Evolutionary conservation across 768 basidiomycete genomes (phyloP).

Genomic region (Trametes meyenii): DNA sequence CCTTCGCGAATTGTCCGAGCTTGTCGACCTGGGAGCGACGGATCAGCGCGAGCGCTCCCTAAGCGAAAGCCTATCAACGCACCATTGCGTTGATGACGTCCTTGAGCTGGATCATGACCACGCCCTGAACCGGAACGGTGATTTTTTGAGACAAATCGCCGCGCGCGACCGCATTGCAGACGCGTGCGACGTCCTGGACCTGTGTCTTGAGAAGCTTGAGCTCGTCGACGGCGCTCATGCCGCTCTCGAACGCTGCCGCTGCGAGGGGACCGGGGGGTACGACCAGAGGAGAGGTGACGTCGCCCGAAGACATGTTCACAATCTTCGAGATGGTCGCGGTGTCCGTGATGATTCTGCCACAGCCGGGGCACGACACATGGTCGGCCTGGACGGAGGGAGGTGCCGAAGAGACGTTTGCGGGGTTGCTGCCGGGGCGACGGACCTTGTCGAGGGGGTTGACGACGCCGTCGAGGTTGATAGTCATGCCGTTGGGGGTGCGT

Average conservation of each 20-base stretch:
- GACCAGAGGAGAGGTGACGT: slow-evolving; percentile 42
- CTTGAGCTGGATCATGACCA: slow-evolving; percentile 40
- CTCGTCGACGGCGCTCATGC: slow-evolving; percentile 75
- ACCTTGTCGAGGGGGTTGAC: slow-evolving; percentile 32
- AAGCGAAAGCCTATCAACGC: slow-evolving; percentile 28
- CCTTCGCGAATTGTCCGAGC: slow-evolving; percentile 86
- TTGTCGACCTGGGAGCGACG: slow-evolving; percentile 51
- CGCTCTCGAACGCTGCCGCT: slow-evolving; percentile 57
- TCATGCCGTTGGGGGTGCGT: slow-evolving; percentile 43
- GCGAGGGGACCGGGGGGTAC: slow-evolving; percentile 59
- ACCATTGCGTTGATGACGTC: slow-evolving; percentile 40
- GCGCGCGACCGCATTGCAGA: slow-evolving; percentile 47
- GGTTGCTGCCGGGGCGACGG: slow-evolving; percentile 19
- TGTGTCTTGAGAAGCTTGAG: slow-evolving; percentile 80
- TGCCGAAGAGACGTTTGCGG: slow-evolving; percentile 44
- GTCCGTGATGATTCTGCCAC: slow-evolving; percentile 54
- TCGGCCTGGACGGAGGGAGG: slow-evolving; percentile 46
- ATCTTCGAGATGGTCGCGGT: slow-evolving; percentile 40
- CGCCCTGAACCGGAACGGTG: slow-evolving; percentile 54
- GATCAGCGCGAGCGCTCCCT: slow-evolving; percentile 16
- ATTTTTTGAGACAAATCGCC: slow-evolving; percentile 58
- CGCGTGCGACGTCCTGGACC: slow-evolving; percentile 54
- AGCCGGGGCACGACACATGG: slow-evolving; percentile 54
- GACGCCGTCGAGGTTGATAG: slow-evolving; percentile 56
- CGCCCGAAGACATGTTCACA: slow-evolving; percentile 24